These are phyloP conservation scores for Benincasa hispida DNA, from an alignment of 306 rosid species.

Conservation along the genomic window DNA sequence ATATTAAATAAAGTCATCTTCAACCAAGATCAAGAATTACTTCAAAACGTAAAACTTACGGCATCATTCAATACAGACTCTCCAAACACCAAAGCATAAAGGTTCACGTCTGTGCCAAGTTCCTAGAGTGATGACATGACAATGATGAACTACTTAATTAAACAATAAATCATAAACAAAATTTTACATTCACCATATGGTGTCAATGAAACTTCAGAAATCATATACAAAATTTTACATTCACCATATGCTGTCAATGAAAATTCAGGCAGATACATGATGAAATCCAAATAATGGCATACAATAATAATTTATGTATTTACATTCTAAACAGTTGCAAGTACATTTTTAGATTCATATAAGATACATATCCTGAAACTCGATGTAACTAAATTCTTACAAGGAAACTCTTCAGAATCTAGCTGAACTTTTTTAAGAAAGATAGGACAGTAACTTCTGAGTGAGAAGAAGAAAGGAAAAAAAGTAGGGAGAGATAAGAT, in stretches of 20 bases:
- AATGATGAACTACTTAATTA: background rate
- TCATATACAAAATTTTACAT: background rate
- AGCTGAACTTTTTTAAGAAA: background rate
- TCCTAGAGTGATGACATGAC: slow-evolving; percentile 40
- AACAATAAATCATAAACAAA: background rate
- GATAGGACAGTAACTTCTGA: background rate
- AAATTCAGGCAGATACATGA: background rate
- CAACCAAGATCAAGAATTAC: slow-evolving; percentile 6
- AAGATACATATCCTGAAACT: background rate
- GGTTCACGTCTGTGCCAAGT: slow-evolving; percentile 84
- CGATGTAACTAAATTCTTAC: background rate
- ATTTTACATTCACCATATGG: background rate
- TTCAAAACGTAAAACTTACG: slow-evolving; percentile 34
- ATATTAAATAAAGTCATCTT: background rate
- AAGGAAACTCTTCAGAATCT: background rate
- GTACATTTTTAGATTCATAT: background rate
- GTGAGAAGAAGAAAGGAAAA: background rate
- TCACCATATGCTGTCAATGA: background rate
- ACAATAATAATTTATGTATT: background rate
- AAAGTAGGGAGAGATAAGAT: background rate
- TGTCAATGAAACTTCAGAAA: background rate
- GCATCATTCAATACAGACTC: slow-evolving; percentile 98
- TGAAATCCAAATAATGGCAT: background rate
- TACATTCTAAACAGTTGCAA: background rate
- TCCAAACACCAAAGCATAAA: slow-evolving; percentile 96